phyloP scores from a whole-genome alignment of 192 early-diverging fungal genomes.

The Kickxella alabastrina region DNA sequence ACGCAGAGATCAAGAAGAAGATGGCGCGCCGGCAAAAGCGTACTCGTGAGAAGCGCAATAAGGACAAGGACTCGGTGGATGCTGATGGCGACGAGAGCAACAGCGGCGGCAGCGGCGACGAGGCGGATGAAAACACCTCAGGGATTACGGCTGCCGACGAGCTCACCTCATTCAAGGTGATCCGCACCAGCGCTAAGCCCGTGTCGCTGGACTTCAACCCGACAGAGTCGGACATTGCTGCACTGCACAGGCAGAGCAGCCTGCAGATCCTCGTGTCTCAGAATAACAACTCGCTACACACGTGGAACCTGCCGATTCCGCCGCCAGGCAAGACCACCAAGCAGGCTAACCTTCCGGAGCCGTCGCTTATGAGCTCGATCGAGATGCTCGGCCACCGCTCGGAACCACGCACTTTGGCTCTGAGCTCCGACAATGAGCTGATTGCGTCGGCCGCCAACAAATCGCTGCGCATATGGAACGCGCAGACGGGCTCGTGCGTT shows the following conservation, averaged over 20 bases:
- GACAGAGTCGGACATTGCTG: slow-evolving; percentile 16
- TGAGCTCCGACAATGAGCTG: slow-evolving; percentile 85
- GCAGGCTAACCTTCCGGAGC: slow-evolving; percentile 62
- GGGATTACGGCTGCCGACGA: slow-evolving; percentile 70
- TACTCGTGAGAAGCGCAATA: slow-evolving; percentile 67
- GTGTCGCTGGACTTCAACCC: slow-evolving; percentile 59
- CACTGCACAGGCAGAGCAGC: slow-evolving; percentile 21
- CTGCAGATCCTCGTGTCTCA: slow-evolving; percentile 65
- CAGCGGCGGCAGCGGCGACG: slow-evolving; percentile 6
- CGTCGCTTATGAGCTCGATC: slow-evolving; percentile 63
- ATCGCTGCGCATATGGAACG: slow-evolving; percentile 88
- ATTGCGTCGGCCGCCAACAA: slow-evolving; percentile 82
- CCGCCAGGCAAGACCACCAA: slow-evolving; percentile 57
- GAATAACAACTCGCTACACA: slow-evolving; percentile 80
- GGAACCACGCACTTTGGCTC: slow-evolving; percentile 84
- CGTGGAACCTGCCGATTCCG: slow-evolving; percentile 62
- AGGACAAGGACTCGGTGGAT: slow-evolving; percentile 16
- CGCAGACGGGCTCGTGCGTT: slow-evolving; percentile 75
- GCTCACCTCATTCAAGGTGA: slow-evolving; percentile 64
- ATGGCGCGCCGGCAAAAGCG: slow-evolving; percentile 75
- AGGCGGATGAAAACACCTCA: slow-evolving; percentile 3
- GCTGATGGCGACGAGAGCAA: slow-evolving; percentile 42
- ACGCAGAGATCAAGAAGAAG: slow-evolving; percentile 82
- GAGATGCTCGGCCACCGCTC: slow-evolving; percentile 87
- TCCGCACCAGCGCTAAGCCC: slow-evolving; percentile 75